Evolutionary conservation across 805 yeast species (phyloP).

Genomic region (Metschnikowia lochheadii): DNA sequence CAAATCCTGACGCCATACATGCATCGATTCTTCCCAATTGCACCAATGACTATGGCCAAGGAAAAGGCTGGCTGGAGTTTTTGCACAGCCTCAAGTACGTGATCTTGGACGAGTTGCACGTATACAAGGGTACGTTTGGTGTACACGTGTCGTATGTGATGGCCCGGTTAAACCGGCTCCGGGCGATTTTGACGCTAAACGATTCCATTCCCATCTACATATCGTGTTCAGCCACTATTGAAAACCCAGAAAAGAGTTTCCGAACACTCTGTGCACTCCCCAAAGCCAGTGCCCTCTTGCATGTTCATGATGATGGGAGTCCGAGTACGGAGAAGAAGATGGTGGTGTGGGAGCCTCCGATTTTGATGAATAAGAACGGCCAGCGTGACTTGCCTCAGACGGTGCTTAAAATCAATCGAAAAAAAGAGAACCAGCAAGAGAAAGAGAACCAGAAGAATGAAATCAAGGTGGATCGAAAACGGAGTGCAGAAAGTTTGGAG

Average conservation of each 20-base stretch:
- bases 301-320: constrained; percentile 79
- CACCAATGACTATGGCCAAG: constrained; percentile 24
- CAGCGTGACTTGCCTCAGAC: constrained; percentile 22
- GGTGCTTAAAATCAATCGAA: neutral
- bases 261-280: constrained; percentile 65
- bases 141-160: constrained; percentile 84
- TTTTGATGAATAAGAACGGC: constrained; percentile 53
- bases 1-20: constrained; percentile 95
- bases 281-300: constrained; percentile 40
- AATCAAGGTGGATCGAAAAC: neutral
- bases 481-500: neutral
- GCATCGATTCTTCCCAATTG: constrained; percentile 71
- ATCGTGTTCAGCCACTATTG: constrained; percentile 92
- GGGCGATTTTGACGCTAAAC: constrained; percentile 13
- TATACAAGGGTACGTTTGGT: constrained; percentile 88
- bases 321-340: constrained; percentile 75
- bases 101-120: constrained; percentile 82
- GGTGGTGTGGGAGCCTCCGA: constrained; percentile 83
- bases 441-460: no score
- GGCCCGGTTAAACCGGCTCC: constrained; percentile 68
- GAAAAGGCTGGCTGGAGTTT: constrained; percentile 61
- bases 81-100: constrained; percentile 62
- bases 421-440: no score
- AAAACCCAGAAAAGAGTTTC: constrained; percentile 71
- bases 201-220: constrained; percentile 51